phyloP scores from a whole-genome alignment of 2,329 filamentous ascomycete species.

The Ophiocordyceps robertsii region DNA sequence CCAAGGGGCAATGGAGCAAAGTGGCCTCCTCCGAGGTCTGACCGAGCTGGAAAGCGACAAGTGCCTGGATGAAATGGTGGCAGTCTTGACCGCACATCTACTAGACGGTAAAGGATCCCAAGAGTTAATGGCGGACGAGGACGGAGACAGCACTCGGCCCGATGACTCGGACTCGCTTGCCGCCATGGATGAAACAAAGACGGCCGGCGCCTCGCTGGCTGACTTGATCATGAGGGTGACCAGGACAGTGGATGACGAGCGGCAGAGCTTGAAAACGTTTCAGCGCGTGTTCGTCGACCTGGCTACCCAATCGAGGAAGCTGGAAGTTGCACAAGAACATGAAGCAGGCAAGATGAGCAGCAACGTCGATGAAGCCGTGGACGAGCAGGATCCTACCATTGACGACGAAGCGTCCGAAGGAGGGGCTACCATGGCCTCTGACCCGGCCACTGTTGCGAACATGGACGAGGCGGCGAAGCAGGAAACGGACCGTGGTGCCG shows the following conservation, averaged over 20 bases:
- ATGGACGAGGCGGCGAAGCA: too few relatives aligned
- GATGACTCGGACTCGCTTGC: background rate
- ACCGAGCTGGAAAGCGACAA: conserved; percentile 30
- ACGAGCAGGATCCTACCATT: background rate
- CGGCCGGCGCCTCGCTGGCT: conserved; percentile 19
- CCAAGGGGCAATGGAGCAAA: conserved; percentile 39
- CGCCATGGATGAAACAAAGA: conserved; percentile 1
- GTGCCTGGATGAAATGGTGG: conserved; percentile 37
- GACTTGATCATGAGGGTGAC: conserved; percentile 40
- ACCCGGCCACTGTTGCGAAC: too few relatives aligned
- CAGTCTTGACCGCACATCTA: conserved; percentile 27
- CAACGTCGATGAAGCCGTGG: background rate
- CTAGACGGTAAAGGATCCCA: conserved; percentile 8
- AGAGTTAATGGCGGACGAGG: conserved; percentile 4
- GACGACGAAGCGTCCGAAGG: background rate
- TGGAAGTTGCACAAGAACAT: background rate
- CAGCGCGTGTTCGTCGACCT: conserved; percentile 37
- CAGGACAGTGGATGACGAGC: conserved; percentile 26
- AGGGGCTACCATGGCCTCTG: too few relatives aligned
- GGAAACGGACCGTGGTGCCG: too few relatives aligned
- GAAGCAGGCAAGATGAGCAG: background rate
- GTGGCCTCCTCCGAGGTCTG: conserved; percentile 33
- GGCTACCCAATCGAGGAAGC: conserved; percentile 21
- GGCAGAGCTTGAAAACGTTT: conserved; percentile 30
- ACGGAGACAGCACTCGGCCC: conserved; percentile 2